These are phyloP conservation scores for Metarhizium album DNA, from an alignment of 2,329 filamentous ascomycete genomes.

Conservation along the genomic window DNA sequence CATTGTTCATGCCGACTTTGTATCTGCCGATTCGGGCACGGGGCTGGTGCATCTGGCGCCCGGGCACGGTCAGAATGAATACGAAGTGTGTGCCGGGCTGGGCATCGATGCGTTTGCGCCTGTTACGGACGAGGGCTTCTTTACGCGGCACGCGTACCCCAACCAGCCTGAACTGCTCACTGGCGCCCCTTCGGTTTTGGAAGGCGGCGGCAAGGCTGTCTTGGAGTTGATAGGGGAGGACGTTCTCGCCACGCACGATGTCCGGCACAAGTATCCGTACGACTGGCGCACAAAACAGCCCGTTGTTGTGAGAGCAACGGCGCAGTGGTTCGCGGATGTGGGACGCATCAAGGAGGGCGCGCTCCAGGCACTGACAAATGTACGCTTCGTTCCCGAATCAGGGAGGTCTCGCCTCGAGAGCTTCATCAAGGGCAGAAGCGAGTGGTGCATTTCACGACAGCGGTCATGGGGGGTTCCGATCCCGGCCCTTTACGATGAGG, in stretches of 20 bases:
- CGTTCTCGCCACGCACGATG: conserved; percentile 59
- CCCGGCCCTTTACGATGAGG: conserved; percentile 70
- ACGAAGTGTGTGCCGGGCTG: conserved; percentile 62
- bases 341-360: conserved; percentile 68
- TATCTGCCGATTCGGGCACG: conserved; percentile 80
- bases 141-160: conserved; percentile 70
- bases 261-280: conserved; percentile 90
- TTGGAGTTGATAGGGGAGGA: conserved; percentile 55
- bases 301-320: conserved; percentile 82
- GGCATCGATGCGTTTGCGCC: conserved; percentile 70
- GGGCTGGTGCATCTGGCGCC: conserved; percentile 92
- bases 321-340: conserved; percentile 96
- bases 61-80: conserved; percentile 95
- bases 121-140: conserved; percentile 69
- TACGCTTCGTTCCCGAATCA: conserved; percentile 67
- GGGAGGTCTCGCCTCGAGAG: conserved; percentile 68
- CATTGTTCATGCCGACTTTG: conserved; percentile 77
- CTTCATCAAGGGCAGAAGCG: conserved; percentile 77
- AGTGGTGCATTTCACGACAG: conserved; percentile 98
- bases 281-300: conserved; percentile 95
- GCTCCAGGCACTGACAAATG: conserved; percentile 55
- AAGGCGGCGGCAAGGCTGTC: conserved; percentile 57
- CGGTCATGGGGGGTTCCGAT: conserved; percentile 96
- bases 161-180: conserved; percentile 54
- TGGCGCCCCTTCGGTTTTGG: conserved; percentile 58